phyloP scores from a whole-genome alignment of 176 grass and related monocot species.

The Triticum urartu region DNA sequence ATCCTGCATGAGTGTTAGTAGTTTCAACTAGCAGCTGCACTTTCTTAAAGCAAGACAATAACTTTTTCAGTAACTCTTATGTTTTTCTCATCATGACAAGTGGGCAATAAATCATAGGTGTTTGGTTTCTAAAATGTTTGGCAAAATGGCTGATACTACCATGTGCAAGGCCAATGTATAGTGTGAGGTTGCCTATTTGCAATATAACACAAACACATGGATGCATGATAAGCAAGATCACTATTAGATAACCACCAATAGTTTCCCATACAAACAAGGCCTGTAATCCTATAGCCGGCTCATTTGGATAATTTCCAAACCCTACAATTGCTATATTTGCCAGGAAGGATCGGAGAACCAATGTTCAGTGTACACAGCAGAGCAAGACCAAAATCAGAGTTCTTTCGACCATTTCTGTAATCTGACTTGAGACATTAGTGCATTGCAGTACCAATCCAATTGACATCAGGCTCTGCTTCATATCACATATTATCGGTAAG shows the following conservation, averaged over 20 bases:
- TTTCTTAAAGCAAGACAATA: not conserved
- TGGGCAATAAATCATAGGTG: not conserved
- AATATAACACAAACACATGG: not conserved
- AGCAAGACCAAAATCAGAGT: not conserved
- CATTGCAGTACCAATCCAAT: constrained; percentile 10
- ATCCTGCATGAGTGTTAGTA: not conserved
- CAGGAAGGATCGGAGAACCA: not conserved
- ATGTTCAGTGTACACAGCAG: not conserved
- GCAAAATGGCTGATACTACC: not conserved
- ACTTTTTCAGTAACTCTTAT: not conserved
- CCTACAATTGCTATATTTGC: not conserved
- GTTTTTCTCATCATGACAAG: not conserved
- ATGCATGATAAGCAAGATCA: not conserved
- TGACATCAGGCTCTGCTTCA: not conserved
- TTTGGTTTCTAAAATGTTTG: not conserved
- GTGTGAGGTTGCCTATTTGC: not conserved
- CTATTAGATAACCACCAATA: too few species aligned
- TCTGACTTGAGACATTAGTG: not conserved
- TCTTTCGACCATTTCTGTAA: not conserved
- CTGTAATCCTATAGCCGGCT: not conserved
- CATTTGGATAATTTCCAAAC: not conserved
- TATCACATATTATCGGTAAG: not conserved
- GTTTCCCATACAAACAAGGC: not conserved
- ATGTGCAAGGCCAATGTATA: not conserved
- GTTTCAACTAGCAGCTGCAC: not conserved